phyloP scores from a whole-genome alignment of 257 asterid genomes.

The Cinchona pubescens region DNA sequence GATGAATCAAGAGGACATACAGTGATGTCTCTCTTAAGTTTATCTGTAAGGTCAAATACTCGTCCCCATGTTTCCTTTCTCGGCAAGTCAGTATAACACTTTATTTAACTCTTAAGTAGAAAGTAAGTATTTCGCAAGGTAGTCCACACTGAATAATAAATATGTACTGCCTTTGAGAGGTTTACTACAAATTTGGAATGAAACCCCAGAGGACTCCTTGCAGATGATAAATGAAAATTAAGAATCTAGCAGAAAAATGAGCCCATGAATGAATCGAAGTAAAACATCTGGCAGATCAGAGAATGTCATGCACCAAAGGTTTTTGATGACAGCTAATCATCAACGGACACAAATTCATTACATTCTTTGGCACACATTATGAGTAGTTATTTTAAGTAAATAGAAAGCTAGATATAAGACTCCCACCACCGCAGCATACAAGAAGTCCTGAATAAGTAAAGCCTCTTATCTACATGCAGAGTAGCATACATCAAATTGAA shows the following conservation, averaged over 20 bases:
- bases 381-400: not conserved
- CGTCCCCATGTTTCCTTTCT: not conserved
- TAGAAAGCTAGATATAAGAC: not conserved
- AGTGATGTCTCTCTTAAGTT: not conserved
- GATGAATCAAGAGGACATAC: not conserved
- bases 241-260: not conserved
- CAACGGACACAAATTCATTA: not conserved
- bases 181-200: not conserved
- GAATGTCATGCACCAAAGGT: not conserved
- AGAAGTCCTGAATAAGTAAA: not conserved
- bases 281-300: not conserved
- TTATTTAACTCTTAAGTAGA: not conserved
- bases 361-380: too few species aligned
- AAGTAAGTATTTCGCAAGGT: not conserved
- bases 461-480: not conserved
- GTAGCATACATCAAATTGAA: not conserved
- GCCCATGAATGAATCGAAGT: not conserved
- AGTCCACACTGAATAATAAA: not conserved
- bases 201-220: not conserved
- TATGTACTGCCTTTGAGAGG: not conserved
- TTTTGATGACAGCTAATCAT: not conserved
- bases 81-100: not conserved
- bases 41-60: not conserved
- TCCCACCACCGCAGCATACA: not conserved
- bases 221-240: not conserved